Base-by-base conservation (phyloP, 2,329 filamentous ascomycete genomes). In the Oidium heveae region DNA sequence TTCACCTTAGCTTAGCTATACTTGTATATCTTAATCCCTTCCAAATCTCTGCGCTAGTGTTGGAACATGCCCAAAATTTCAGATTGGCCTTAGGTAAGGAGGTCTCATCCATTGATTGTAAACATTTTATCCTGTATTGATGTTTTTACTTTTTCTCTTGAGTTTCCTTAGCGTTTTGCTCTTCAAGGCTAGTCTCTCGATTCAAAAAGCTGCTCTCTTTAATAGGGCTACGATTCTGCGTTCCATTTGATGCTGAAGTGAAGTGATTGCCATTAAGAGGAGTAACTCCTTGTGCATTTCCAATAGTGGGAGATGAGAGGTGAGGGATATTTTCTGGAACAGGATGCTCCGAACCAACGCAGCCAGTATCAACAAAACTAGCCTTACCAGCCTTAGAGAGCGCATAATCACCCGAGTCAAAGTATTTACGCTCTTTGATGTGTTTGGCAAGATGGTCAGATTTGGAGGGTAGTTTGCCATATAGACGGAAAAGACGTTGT, bases 341-440 rank as follows among this genome's bases (percentile, higher is more conserved):
- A 55, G 91, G 91, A 69, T 98, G 91, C 71, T 94, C 83, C 64
- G 86, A 88, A 64, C 91, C 91, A 65, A 98, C 86, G 64, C 83
- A 83, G 66, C 89, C 94, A 57, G 94, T 86, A 66, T 93, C 89
- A 64, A 91, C 84, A 66, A 91, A 84, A 65, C 88, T 85, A 68
- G 86, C 87, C 72, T 96, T 96, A 70, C 91, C 91, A 57, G 91
- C 91, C 74, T 95, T 94, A 69, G 84, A 89, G 71, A 94, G 84
- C 65, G 88, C 88, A 65, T 94, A 95, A 72, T 95, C 87, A 65
- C 87, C 88, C 57, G 84, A 91, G 73, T 95, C 87, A 70, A 95
- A 95, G 73, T 94, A 95, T 73, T 94, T 98, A 73, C 91, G 88
- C 69, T 96, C 91, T 77, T 95, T 95, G 67, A 96, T 79, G 68